Evolutionary conservation across 1,284 basidiomycete species (phyloP), one percentile per base, ranked within the genome.

Genomic region (Volvariella volvacea): DNA sequence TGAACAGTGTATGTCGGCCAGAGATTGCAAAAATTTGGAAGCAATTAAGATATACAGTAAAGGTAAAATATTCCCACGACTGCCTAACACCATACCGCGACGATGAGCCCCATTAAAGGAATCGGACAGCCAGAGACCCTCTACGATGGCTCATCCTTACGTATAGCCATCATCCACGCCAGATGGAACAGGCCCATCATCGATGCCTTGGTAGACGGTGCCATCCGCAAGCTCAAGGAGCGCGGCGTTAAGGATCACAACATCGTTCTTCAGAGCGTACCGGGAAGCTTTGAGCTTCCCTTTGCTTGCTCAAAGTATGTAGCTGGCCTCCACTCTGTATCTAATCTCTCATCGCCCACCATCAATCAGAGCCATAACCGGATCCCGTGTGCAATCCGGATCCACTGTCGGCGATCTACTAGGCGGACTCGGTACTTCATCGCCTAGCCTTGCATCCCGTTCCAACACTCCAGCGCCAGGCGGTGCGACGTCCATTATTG

Each of bases 251-350:
- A 89, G 68, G 78, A 88, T 47, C 76, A 77, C 58, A 95, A 97
- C 60, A 96, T 98, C 54, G 76, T 92, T 46, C 71, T 96, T 44
- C 88, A 95, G 68, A 86, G 82, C 21, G 92, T 99, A 1, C 94
- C 95, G 0, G 95, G 95, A 15, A 91, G 87, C 65, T 96, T 83
- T 63, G 92, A 96, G 70, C 75, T 96, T n/a, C 92, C 92, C 3
- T 68, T 93, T 50, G 92, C 92, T 9, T 83, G 79, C 56, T 76
- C 75, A 59, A 87, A 76, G 88, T 92, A 69, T 61, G 74, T 68
- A 44, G 21, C 15, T 43, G 21, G 16, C 19, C n/a, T 9, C 32
- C 15, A 12, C 28, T 9, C 37, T 20, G 37, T 46, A 22, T 21
- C 20, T 47, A 38, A 32, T 37, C 28, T 17, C 28, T 40, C 15